Evolutionary conservation across 768 basidiomycete species (phyloP).

Genomic region (Termitomyces sp.): DNA sequence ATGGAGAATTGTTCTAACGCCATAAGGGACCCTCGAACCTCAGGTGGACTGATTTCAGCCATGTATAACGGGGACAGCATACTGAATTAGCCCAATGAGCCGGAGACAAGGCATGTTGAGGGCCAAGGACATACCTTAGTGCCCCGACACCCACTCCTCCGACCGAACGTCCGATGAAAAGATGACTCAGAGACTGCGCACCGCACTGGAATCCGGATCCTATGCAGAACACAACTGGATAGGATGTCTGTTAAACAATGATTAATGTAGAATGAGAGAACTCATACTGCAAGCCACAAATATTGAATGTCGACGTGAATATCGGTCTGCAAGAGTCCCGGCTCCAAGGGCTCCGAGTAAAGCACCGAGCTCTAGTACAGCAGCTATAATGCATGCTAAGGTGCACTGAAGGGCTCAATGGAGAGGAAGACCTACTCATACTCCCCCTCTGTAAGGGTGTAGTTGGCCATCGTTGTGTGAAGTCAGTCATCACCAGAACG

Average conservation of each 20-base stretch:
- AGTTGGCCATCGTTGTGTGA: constrained; percentile 61
- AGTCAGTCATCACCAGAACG: constrained; percentile 79
- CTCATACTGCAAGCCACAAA: constrained; percentile 59
- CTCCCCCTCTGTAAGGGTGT: constrained; percentile 69
- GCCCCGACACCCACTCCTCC: constrained; percentile 82
- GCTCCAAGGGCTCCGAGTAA: constrained; percentile 68
- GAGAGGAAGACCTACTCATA: constrained; percentile 52
- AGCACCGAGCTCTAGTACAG: constrained; percentile 73
- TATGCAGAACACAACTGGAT: constrained; percentile 59
- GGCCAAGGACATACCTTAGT: constrained; percentile 40
- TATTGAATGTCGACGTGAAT: constrained; percentile 65
- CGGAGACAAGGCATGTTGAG: not conserved
- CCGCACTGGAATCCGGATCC: constrained; percentile 68
- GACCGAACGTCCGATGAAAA: constrained; percentile 67
- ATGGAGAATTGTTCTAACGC: constrained; percentile 80
- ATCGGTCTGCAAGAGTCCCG: constrained; percentile 64
- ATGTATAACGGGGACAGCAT: constrained; percentile 82
- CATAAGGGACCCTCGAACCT: constrained; percentile 73
- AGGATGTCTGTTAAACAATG: not conserved
- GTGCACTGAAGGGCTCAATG: not conserved
- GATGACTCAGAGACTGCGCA: constrained; percentile 48
- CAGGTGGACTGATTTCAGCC: constrained; percentile 80
- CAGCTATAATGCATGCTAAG: constrained; percentile 39
- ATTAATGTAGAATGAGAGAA: not conserved
- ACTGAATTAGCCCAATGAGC: constrained; percentile 27